Evolutionary conservation across 495 filamentous ascomycete species (phyloP).

Genomic region (Neurospora intermedia): DNA sequence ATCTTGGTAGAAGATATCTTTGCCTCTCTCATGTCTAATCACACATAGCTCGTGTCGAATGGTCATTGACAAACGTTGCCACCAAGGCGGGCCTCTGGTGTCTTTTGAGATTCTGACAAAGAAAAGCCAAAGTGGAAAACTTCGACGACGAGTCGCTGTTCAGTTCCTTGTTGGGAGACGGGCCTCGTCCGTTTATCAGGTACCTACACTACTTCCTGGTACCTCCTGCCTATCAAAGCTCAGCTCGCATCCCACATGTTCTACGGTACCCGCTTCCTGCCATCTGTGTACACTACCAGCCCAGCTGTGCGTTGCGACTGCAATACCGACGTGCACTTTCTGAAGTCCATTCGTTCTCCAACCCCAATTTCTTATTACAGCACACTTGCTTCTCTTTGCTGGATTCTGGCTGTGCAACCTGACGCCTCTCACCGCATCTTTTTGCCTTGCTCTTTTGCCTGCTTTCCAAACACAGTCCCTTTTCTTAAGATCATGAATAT

Average conservation of each 20-base stretch:
- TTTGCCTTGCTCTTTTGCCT: not conserved
- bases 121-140: not conserved
- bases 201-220: not conserved
- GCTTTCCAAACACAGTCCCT: not conserved
- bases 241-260: not conserved
- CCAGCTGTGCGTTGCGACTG: not conserved
- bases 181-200: not conserved
- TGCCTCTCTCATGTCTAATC: not conserved
- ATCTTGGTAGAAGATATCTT: not conserved
- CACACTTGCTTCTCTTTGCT: not conserved
- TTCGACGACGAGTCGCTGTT: not conserved
- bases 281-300: not conserved
- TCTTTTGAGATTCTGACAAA: not conserved
- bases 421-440: not conserved
- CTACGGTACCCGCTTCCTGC: not conserved
- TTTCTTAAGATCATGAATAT: not conserved
- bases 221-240: not conserved
- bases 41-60: not conserved
- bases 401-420: not conserved
- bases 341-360: not conserved
- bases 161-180: not conserved
- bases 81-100: not conserved
- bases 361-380: not conserved
- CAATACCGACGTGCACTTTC: too few relatives aligned
- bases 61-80: not conserved